Conservation (phyloP, 805 yeast species). For the Teunomyces gatunensis region DNA sequence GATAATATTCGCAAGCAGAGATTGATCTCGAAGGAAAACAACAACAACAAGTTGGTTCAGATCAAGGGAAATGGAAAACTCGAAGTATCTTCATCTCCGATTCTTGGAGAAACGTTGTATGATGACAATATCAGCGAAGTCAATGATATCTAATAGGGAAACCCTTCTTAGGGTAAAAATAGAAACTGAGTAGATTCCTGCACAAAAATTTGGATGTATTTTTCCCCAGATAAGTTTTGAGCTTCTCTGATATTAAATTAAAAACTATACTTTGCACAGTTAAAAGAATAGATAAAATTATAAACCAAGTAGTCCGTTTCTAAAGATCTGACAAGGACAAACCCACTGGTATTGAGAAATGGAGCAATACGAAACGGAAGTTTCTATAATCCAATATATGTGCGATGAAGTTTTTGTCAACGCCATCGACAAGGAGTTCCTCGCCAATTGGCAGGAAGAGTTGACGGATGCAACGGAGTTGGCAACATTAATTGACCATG, state of each 20-base stretch:
- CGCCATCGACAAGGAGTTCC: conserved; percentile 26
- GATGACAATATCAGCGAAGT: conserved; percentile 5
- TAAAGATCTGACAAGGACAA: no score
- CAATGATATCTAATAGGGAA: conserved; percentile 6
- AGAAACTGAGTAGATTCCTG: not conserved
- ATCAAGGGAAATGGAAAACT: conserved; percentile 21
- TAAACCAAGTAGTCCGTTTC: not conserved
- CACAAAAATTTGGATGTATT: not conserved
- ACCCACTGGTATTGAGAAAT: not conserved
- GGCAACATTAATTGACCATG: conserved; percentile 22
- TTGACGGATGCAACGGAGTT: conserved; percentile 18
- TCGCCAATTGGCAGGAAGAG: conserved; percentile 38
- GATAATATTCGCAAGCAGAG: conserved; percentile 25
- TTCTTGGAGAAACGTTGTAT: not conserved
- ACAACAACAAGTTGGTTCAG: conserved; percentile 21
- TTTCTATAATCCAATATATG: conserved; percentile 16
- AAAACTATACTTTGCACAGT: not conserved
- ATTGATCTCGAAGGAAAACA: conserved; percentile 21
- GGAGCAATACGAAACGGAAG: not conserved
- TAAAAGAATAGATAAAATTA: not conserved
- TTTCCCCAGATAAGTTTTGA: conserved; percentile 1
- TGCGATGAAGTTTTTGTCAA: conserved; percentile 23
- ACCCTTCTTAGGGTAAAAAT: not conserved
- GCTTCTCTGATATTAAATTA: not conserved
- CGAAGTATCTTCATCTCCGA: conserved; percentile 21